Evolutionary conservation across 2,329 filamentous ascomycete genomes (phyloP).

Genomic region (Sordariomycetes sp.): DNA sequence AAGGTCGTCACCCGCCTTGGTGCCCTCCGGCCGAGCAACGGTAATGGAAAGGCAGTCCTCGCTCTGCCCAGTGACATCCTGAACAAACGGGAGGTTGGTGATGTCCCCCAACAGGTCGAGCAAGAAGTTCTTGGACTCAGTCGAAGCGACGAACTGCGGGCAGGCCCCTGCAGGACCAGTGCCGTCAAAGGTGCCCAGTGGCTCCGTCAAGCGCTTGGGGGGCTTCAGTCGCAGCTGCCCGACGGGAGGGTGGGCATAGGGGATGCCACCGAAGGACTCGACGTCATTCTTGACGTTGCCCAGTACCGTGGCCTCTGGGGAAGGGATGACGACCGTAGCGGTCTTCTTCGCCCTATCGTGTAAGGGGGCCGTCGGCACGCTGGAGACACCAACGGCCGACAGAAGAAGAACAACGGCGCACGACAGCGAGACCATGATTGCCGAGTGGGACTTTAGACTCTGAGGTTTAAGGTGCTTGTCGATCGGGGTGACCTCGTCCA

Average conservation of each 20-base stretch:
- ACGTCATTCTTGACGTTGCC: slow-evolving; percentile 32
- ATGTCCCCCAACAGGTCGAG: slow-evolving; percentile 32
- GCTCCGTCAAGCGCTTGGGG: slow-evolving; percentile 43
- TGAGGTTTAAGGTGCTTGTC: neutral
- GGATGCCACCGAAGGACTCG: slow-evolving; percentile 63
- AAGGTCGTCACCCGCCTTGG: slow-evolving; percentile 37
- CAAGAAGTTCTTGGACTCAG: slow-evolving; percentile 23
- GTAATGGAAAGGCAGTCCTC: slow-evolving; percentile 54
- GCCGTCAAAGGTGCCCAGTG: slow-evolving; percentile 48
- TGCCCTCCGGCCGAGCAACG: slow-evolving; percentile 45
- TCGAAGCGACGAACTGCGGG: slow-evolving; percentile 56
- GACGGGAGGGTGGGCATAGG: slow-evolving; percentile 57
- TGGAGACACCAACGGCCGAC: neutral
- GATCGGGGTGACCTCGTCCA: neutral
- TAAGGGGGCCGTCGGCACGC: neutral
- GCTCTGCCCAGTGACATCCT: slow-evolving; percentile 31
- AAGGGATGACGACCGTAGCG: slow-evolving; percentile 35
- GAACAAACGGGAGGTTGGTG: slow-evolving; percentile 42
- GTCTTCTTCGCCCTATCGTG: slow-evolving; percentile 6
- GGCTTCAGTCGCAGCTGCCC: slow-evolving; percentile 55
- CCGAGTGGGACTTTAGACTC: neutral
- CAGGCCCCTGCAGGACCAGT: slow-evolving; percentile 47
- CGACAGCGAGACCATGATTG: neutral
- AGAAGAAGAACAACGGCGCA: neutral
- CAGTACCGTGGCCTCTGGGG: slow-evolving; percentile 39